phyloP scores from a whole-genome alignment of 73 alveolate species.

The Uronychia setigera region DNA sequence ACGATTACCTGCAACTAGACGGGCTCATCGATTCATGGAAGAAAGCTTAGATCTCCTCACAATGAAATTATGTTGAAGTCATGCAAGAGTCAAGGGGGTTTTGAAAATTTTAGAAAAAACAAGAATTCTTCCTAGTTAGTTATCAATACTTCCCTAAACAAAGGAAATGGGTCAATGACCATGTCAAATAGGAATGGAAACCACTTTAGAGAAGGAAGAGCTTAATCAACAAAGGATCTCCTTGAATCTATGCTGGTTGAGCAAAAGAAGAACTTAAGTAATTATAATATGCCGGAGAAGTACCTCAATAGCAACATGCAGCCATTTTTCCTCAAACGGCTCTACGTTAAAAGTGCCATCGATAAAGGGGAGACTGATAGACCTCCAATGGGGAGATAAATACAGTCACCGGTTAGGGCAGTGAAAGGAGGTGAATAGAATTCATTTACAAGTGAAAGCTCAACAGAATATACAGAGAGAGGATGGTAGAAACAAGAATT shows the following conservation, averaged over 20 bases:
- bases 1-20: background rate
- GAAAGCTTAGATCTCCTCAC: background rate
- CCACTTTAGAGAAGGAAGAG: background rate
- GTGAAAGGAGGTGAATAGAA: background rate
- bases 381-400: background rate
- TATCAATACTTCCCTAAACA: background rate
- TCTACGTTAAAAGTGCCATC: background rate
- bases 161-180: background rate
- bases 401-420: no score
- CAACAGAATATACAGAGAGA: background rate
- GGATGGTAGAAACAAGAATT: background rate
- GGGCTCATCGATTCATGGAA: background rate
- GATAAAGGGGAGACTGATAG: background rate
- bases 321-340: background rate
- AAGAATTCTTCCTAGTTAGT: background rate
- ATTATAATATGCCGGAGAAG: background rate
- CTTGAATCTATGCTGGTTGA: background rate
- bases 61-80: background rate
- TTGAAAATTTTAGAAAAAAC: no score
- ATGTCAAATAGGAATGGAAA: background rate
- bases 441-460: background rate
- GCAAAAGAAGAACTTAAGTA: background rate
- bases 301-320: background rate
- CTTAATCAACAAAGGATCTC: background rate
- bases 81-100: background rate